These are phyloP conservation scores for Cucurbita ficifolia DNA, from an alignment of 306 rosid genomes.

Conservation along the genomic window DNA sequence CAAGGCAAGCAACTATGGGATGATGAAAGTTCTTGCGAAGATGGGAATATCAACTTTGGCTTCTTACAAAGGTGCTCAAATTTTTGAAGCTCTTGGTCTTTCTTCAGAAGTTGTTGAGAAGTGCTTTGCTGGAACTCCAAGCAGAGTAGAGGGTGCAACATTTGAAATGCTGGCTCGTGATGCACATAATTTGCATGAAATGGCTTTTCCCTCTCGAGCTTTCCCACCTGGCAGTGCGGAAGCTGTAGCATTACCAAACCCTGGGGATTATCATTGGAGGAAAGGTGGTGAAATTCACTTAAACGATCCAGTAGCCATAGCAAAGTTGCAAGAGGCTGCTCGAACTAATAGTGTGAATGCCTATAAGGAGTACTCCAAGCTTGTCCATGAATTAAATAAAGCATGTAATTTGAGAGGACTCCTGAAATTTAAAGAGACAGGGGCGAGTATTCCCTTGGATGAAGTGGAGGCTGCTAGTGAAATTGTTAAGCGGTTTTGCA, in stretches of 20 bases:
- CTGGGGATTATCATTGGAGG: conserved; percentile 98
- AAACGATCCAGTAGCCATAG: conserved; percentile 86
- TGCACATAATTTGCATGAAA: conserved; percentile 61
- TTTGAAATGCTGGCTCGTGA: conserved; percentile 84
- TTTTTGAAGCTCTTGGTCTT: conserved; percentile 95
- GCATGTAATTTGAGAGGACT: conserved; percentile 92
- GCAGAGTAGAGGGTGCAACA: conserved; percentile 97
- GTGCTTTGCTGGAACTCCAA: conserved; percentile 96
- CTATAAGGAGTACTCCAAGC: conserved; percentile 77
- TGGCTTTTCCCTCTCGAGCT: conserved; percentile 73
- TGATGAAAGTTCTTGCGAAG: conserved; percentile 99
- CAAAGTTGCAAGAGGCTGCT: conserved; percentile 96
- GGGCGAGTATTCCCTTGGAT: conserved; percentile 47
- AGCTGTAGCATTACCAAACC: conserved; percentile 86
- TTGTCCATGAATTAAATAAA: conserved; percentile 71
- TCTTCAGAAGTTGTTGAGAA: conserved; percentile 80
- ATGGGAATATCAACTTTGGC: conserved; percentile 99
- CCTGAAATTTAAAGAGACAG: conserved; percentile 59
- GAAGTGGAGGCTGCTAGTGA: conserved; percentile 92
- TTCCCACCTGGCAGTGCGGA: conserved; percentile 88
- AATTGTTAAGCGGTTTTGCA: conserved; percentile 90
- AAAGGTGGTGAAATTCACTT: conserved; percentile 96
- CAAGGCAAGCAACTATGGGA: conserved; percentile 86
- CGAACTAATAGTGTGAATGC: conserved; percentile 77
- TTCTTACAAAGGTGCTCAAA: conserved; percentile 97